Conservation (phyloP, 2,329 filamentous ascomycete genomes). For the Neofusicoccum sp. region DNA sequence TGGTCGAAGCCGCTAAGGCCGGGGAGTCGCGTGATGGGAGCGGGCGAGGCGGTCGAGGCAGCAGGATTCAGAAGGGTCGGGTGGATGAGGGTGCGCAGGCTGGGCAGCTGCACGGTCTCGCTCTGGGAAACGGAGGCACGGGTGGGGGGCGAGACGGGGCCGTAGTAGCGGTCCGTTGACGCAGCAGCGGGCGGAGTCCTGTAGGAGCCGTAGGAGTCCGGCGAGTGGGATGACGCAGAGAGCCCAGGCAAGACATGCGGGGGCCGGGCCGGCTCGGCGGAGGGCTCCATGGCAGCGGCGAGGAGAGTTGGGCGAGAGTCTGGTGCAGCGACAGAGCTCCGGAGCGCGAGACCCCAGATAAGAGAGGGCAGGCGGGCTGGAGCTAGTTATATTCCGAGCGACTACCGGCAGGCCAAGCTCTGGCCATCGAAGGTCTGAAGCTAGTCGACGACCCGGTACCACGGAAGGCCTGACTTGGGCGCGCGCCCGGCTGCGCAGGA, state of each 20-base stretch:
- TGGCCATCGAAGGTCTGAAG: slow-evolving; percentile 15
- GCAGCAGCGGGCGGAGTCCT: not conserved
- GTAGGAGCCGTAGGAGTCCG: slow-evolving; percentile 9
- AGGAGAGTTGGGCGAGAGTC: not conserved
- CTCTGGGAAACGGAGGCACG: slow-evolving; percentile 16
- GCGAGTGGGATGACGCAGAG: not conserved
- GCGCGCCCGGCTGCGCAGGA: slow-evolving; percentile 12
- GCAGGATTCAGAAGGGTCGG: slow-evolving; percentile 36
- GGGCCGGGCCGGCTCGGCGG: not conserved
- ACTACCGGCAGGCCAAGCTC: slow-evolving; percentile 16
- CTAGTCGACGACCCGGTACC: slow-evolving; percentile 13
- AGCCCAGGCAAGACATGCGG: not conserved
- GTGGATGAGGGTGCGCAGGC: slow-evolving; percentile 37
- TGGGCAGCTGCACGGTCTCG: slow-evolving; percentile 30
- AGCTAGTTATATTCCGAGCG: slow-evolving; percentile 18
- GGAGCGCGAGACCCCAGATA: not conserved
- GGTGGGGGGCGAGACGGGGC: slow-evolving; percentile 26
- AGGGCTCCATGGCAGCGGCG: slow-evolving; percentile 3
- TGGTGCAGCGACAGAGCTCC: not conserved
- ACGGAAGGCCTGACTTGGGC: slow-evolving; percentile 3
- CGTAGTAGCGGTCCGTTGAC: slow-evolving; percentile 20
- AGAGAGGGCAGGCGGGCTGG: slow-evolving; percentile 9
- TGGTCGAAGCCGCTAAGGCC: slow-evolving; percentile 25
- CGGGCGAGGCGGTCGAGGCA: slow-evolving; percentile 23
- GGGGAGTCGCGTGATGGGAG: slow-evolving; percentile 12